Evolutionary conservation across 495 filamentous ascomycete genomes (phyloP).

Genomic region (Bacidia rubella): DNA sequence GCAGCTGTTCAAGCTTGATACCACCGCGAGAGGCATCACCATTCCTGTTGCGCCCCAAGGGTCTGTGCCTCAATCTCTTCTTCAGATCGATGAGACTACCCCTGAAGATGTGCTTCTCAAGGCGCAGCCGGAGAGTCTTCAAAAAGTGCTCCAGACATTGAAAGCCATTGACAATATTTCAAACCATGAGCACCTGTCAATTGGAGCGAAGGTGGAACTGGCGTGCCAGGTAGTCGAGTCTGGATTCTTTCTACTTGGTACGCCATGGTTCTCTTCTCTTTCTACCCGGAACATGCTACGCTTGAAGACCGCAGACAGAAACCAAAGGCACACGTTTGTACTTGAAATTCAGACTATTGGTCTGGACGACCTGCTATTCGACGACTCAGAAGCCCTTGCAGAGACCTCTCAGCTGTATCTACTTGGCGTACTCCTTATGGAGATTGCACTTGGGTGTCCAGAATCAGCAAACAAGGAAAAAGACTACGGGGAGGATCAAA

Average conservation of each 20-base stretch:
- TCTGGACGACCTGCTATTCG: slow-evolving; percentile 4
- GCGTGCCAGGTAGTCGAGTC: slow-evolving; percentile 13
- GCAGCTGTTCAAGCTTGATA: neutral
- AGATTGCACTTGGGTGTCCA: slow-evolving; percentile 9
- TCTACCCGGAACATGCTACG: slow-evolving; percentile 3
- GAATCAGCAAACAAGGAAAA: neutral
- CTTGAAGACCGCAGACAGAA: neutral
- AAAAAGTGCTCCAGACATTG: neutral
- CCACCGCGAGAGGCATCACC: neutral
- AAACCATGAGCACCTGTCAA: neutral
- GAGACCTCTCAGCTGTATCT: slow-evolving; percentile 9
- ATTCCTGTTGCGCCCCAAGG: neutral
- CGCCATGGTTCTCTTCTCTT: slow-evolving; percentile 12
- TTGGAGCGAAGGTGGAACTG: slow-evolving; percentile 1
- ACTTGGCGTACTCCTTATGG: slow-evolving; percentile 9
- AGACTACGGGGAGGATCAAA: neutral
- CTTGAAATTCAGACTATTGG: slow-evolving; percentile 9
- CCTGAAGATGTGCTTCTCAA: neutral
- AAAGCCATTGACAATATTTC: neutral
- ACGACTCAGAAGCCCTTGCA: slow-evolving; percentile 10
- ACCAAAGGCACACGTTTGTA: neutral
- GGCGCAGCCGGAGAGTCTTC: slow-evolving; percentile 2
- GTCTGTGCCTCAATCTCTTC: neutral
- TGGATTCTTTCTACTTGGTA: slow-evolving; percentile 10
- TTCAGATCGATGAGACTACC: neutral